These are phyloP conservation scores for Coprinopsis sp. DNA, from an alignment of 768 basidiomycete species.

Conservation along the genomic window DNA sequence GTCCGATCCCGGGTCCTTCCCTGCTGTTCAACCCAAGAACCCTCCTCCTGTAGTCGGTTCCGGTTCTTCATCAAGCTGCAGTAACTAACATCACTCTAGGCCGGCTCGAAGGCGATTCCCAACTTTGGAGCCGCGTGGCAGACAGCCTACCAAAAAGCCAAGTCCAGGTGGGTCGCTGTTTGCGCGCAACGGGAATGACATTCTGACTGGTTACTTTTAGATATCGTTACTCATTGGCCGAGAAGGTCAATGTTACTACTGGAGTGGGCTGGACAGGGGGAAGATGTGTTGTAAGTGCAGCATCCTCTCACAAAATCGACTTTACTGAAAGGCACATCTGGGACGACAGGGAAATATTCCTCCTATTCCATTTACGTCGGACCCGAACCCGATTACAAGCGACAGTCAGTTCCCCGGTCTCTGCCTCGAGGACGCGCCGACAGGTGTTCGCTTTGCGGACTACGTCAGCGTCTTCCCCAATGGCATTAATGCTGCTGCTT, in stretches of 20 bases:
- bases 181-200: no score
- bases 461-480: conserved; percentile 77
- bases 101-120: conserved; percentile 34
- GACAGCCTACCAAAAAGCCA: conserved; percentile 54
- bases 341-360: conserved; percentile 52
- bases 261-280: conserved; percentile 65
- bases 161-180: conserved; percentile 43
- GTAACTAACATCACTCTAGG: conserved; percentile 18
- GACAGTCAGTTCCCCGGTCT: conserved; percentile 64
- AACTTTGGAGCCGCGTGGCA: conserved; percentile 56
- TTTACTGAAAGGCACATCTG: no score
- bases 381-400: conserved; percentile 3
- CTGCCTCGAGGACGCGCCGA: conserved; percentile 73
- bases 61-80: not conserved
- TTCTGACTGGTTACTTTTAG: conserved; percentile 9
- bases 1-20: conserved; percentile 41
- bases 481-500: conserved; percentile 77
- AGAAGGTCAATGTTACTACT: conserved; percentile 62
- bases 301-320: not conserved
- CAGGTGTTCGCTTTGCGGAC: conserved; percentile 75
- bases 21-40: conserved; percentile 46
- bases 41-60: conserved; percentile 48
- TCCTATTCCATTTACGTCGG: conserved; percentile 31
- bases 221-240: conserved; percentile 44
- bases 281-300: conserved; percentile 55